Base-by-base conservation (phyloP, 352 stramenopile species). In the Phytophthora fragariae region DNA sequence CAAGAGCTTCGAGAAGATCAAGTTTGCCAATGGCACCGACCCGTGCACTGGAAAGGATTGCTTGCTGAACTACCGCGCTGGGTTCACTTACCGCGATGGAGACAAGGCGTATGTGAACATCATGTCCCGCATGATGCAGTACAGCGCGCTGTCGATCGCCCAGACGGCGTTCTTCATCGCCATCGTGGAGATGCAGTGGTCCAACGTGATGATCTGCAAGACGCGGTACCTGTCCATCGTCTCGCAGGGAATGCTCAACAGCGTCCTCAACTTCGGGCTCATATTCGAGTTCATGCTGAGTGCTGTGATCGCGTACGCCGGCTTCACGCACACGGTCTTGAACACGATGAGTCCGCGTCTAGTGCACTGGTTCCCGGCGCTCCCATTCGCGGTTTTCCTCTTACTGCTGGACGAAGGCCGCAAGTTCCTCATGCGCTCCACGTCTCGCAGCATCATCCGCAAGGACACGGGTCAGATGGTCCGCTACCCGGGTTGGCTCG, bases 131-230 rank as follows among this genome's bases (percentile, higher is more conserved):
- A 95, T 97, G 88, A 88, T 92, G 70, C 88, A 97, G 74, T 89
- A 90, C 65, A 89, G 94, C 39, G 81, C 92, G 24, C 74, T 98
- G 9, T 73, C 82, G 1, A 89, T 97, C 15, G 82, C 92, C 0
- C 94, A 98, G 71, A 95, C 90, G 0, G 91, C 91, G 19, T 98
- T 79, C 75, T 97, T 98, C 72, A 76, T 96, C 8, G 86, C 87
- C 8, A 74, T 97, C 5, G 88, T 98, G 11, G 79, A 98, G 57
- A 89, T 96, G 53, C 95, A 98, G 67, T 97, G 92, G 87, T 85
- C 92, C 56, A 96, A 98, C 76, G 68, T 98, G 14, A 70, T 98
- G 29, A 97, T 98, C 65, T 98, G 90, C 79, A 98, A 98, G 84
- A 98, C 95, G 44, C 87, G 95, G 9, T 98, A 93, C 79, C 72